Evolutionary conservation across 495 filamentous ascomycete species (phyloP).

Genomic region (Penicilliopsis zonata): DNA sequence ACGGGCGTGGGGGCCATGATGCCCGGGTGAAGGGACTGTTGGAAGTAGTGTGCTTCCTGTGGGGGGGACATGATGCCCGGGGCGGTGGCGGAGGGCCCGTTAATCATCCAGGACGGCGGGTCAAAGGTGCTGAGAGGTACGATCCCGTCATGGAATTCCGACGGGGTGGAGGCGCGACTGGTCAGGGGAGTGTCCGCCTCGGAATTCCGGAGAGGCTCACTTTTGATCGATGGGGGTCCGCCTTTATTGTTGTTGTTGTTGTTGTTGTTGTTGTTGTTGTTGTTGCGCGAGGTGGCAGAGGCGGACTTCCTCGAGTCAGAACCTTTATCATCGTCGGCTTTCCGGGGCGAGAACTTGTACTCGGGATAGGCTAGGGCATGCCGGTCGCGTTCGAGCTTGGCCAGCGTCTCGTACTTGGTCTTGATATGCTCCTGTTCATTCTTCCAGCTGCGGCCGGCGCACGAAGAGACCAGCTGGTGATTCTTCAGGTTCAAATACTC

Average conservation of each 20-base stretch:
- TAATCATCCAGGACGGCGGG: conserved; percentile 24
- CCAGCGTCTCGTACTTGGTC: conserved; percentile 70
- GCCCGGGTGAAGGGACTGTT: conserved; percentile 36
- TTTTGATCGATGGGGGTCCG: too few species aligned
- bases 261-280: too few species aligned
- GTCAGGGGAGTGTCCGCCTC: conserved; percentile 14
- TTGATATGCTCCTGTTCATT: conserved; percentile 60
- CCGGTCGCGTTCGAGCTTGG: conserved; percentile 72
- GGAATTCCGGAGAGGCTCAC: conserved; percentile 19
- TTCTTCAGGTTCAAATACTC: conserved; percentile 76
- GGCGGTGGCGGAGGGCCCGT: conserved; percentile 47
- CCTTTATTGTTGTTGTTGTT: too few species aligned
- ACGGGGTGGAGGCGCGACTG: conserved; percentile 25
- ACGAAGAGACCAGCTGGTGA: conserved; percentile 82
- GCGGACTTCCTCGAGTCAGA: too few species aligned
- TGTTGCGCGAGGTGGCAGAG: too few species aligned
- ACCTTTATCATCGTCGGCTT: too few species aligned
- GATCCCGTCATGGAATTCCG: conserved; percentile 15
- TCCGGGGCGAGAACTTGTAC: conserved; percentile 91
- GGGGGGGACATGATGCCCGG: conserved; percentile 40
- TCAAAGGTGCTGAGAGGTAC: conserved; percentile 17
- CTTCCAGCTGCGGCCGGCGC: conserved; percentile 78
- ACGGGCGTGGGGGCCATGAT: conserved; percentile 10
- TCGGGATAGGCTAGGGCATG: conserved; percentile 78
- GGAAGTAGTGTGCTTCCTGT: conserved; percentile 49